These are phyloP conservation scores for Trifolium subterraneum DNA, from an alignment of 306 rosid species.

Conservation along the genomic window DNA sequence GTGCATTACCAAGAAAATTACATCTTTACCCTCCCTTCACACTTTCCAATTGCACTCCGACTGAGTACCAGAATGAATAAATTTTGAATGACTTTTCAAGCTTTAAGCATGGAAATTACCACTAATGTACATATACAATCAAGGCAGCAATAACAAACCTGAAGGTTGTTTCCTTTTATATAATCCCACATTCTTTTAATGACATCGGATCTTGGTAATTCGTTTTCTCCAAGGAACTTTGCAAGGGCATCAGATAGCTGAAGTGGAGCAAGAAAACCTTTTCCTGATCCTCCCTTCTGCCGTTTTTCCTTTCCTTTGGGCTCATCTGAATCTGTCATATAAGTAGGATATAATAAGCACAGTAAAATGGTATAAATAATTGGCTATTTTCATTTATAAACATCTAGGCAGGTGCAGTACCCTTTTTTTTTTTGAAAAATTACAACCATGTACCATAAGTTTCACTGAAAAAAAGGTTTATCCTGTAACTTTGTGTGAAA, in stretches of 20 bases:
- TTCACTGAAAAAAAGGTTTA: constrained; percentile 11
- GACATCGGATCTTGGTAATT: constrained; percentile 62
- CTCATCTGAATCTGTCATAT: constrained; percentile 55
- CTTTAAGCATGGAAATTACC: constrained; percentile 29
- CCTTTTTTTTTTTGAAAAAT: too few relatives aligned
- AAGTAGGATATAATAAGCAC: constrained; percentile 28
- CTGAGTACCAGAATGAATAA: constrained; percentile 14
- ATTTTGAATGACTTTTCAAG: constrained; percentile 9
- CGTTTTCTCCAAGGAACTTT: constrained; percentile 74
- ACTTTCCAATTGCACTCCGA: not conserved
- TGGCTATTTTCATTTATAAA: constrained; percentile 28
- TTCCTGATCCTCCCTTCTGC: constrained; percentile 65
- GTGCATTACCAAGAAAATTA: not conserved
- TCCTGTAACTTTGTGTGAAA: constrained; percentile 12
- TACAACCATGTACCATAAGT: constrained; percentile 12
- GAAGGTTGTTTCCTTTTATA: constrained; percentile 76
- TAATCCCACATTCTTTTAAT: constrained; percentile 81
- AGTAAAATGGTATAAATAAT: constrained; percentile 12
- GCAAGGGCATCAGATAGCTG: constrained; percentile 74
- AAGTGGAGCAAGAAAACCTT: constrained; percentile 80
- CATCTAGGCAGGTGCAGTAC: constrained; percentile 10
- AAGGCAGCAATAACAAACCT: constrained; percentile 55
- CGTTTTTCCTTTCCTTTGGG: constrained; percentile 62
- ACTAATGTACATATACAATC: not conserved
- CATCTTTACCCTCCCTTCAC: constrained; percentile 11